phyloP scores from a whole-genome alignment of 2,329 filamentous ascomycete species.

The Eurotiales sp. region DNA sequence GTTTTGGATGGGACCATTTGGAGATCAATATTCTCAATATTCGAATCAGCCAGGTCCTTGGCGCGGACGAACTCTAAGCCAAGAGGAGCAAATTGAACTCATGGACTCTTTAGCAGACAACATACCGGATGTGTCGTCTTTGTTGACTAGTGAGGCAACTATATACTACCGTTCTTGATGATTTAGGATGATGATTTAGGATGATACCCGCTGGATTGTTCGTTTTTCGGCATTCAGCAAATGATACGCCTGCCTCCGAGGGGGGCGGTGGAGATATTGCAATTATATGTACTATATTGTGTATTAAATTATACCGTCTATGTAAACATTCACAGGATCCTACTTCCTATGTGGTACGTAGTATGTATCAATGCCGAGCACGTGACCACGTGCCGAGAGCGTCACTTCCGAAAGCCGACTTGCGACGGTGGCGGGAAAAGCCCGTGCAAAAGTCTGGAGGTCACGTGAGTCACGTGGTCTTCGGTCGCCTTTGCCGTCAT shows the following conservation, averaged over 20 bases:
- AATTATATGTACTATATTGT: not conserved
- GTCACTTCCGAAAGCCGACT: not conserved
- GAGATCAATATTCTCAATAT: slow-evolving; percentile 47
- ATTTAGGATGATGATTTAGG: not conserved
- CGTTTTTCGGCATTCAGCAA: not conserved
- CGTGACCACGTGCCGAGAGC: not conserved
- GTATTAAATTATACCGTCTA: not conserved
- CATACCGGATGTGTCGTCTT: slow-evolving; percentile 42
- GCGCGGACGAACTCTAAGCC: slow-evolving; percentile 64
- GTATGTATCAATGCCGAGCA: not conserved
- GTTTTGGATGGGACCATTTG: slow-evolving; percentile 42
- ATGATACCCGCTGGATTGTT: not conserved
- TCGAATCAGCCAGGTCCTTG: slow-evolving; percentile 44
- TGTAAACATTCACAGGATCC: too few relatives aligned
- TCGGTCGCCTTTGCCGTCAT: slow-evolving; percentile 16
- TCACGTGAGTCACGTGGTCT: slow-evolving; percentile 14
- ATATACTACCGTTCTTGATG: slow-evolving; percentile 14
- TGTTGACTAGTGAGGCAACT: slow-evolving; percentile 9
- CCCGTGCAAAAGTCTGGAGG: slow-evolving; percentile 1
- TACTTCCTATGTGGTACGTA: not conserved
- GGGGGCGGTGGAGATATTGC: not conserved
- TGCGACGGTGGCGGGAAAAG: slow-evolving; percentile 4
- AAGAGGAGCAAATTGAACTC: slow-evolving; percentile 76
- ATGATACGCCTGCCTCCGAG: not conserved
- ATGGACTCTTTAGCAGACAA: slow-evolving; percentile 71